Base-by-base conservation (phyloP, 2,329 filamentous ascomycete species). In the Claviceps humidiphila region DNA sequence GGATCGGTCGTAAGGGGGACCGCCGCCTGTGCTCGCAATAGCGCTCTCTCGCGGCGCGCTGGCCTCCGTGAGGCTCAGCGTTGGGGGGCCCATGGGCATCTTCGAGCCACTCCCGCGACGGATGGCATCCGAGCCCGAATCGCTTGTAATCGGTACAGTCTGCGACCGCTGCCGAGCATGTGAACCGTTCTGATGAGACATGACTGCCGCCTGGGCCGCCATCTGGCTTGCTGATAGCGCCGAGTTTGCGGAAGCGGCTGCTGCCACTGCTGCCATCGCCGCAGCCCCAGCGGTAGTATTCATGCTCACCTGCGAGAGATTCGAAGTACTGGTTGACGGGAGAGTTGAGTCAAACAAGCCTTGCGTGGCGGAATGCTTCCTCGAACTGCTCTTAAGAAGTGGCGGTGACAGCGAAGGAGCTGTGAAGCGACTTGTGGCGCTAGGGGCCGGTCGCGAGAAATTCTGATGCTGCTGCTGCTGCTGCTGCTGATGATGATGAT, bases 341-440 rank as follows among this genome's bases (percentile, higher is more conserved):
- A 90, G 71, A 22, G 77, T 82, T 43, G 85, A 80, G 63, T 90
- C 86, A 62, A 90, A 90, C 61, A 83, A 79, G 60, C 87, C 87
- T 64, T 87, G 85, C 8, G 80, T 85, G 58, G 84, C 80, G 55
- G 87, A 87, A 60, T 86, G 78, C 58, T 82, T 83, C 68, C 83
- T 67, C 64, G 78, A 68, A 74, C 85, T 71, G 24, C 63, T 64
- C 55, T 69, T 71, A 50, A 60, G 63, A 51, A 58, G 57, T 49
- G 62, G 68, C 53, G 63, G 60, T 22, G 61, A 55, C 38, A 62
- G 55, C 51, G 61, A 59, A 57, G 65, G 60, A 48, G 63, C 57
- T 48, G 58, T 58, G 47, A 61, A 53, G 24, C 66, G 62, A 41
- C 50, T 52, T 14, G 62, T 54, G 14, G 64, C 55, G 6, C 68